A percentile compares a stretch with the other conserved stretches of the same genome.
Evolutionary conservation across 2,329 filamentous ascomycete species (phyloP).

Genomic region (Shiraia bambusicola): DNA sequence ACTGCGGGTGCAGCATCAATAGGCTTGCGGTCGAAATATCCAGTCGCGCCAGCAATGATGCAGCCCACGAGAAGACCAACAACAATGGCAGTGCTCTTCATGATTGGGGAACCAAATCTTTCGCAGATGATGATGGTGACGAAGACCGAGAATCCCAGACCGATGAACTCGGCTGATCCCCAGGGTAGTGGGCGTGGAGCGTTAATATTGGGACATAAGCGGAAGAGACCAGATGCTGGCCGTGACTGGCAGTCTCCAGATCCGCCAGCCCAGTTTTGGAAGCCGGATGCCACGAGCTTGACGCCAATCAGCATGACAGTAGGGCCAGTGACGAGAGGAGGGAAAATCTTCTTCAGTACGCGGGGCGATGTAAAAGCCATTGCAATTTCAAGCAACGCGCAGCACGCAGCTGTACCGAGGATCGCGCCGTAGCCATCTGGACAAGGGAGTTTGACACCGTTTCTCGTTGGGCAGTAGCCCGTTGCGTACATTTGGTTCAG

Average conservation of each 20-base stretch:
- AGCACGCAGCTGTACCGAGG: slow-evolving; percentile 61
- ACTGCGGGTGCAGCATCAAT: slow-evolving; percentile 71
- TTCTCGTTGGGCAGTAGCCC: slow-evolving; percentile 64
- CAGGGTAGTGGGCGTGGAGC: slow-evolving; percentile 73
- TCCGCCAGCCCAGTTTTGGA: slow-evolving; percentile 78
- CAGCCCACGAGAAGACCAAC: slow-evolving; percentile 74
- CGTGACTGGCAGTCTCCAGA: slow-evolving; percentile 58
- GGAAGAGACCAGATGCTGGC: slow-evolving; percentile 56
- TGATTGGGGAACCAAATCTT: slow-evolving; percentile 77
- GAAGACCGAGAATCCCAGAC: slow-evolving; percentile 78
- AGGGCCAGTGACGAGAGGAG: slow-evolving; percentile 72
- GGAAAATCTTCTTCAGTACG: slow-evolving; percentile 71
- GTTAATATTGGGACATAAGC: slow-evolving; percentile 59
- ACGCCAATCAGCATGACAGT: slow-evolving; percentile 73
- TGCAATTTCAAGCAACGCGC: slow-evolving; percentile 64
- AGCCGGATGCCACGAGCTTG: slow-evolving; percentile 68
- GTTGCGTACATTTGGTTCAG: slow-evolving; percentile 76
- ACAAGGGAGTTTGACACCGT: slow-evolving; percentile 70
- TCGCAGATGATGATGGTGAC: slow-evolving; percentile 78
- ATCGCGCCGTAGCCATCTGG: slow-evolving; percentile 75
- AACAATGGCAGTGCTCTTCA: slow-evolving; percentile 78
- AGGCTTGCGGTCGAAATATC: slow-evolving; percentile 73
- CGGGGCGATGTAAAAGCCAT: slow-evolving; percentile 74
- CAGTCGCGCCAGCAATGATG: slow-evolving; percentile 74
- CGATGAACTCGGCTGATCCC: slow-evolving; percentile 77